Evolutionary conservation across 352 stramenopile genomes (phyloP), one percentile per base, ranked within the genome.

Genomic region (Globisporangium heterothallicum): DNA sequence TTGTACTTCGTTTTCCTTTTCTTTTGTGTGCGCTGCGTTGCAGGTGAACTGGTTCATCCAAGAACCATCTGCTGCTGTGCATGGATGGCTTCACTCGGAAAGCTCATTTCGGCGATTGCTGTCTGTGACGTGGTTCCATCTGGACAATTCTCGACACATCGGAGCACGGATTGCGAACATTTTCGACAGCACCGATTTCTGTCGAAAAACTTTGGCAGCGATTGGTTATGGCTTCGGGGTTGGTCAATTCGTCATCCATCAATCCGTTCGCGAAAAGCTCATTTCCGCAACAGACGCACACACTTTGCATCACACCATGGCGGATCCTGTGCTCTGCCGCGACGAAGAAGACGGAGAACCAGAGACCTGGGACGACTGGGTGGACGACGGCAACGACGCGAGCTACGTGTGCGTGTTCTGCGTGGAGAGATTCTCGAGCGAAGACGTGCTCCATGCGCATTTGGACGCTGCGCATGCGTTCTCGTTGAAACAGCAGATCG

Each of bases 281-380:
- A n/a, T n/a, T n/a, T n/a, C n/a, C n/a, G 50, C 40, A 35, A 21
- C n/a, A 32, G 3, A 6, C 12, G 12, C 27, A 3, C 26, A 24
- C 38, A 10, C 2, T n/a, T n/a, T n/a, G n/a, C n/a, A n/a, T 9
- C 36, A 32, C 6, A 29, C 19, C 16, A 56, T 61, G 56, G 41
- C 48, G 46, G 56, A 58, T 42, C 34, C 32, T 18, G 25, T 38
- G 25, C 46, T 70, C 50, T 56, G 49, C 12, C 58, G 44, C 42
- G 47, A 68, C 29, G 59, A 68, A 34, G 59, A 75, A 44, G 49
- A 47, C 41, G 70, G 55, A 45, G 66, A 76, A 24, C 40, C 49
- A 16, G 79, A 91, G 70, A 86, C 69, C 48, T 93, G 83, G 83
- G 77, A 93, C 45, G 83, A 93, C 72, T 93, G 83, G 83, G 74